Conservation (phyloP, 176 grass and related monocot genomes). For the Musa schizocarpa region DNA sequence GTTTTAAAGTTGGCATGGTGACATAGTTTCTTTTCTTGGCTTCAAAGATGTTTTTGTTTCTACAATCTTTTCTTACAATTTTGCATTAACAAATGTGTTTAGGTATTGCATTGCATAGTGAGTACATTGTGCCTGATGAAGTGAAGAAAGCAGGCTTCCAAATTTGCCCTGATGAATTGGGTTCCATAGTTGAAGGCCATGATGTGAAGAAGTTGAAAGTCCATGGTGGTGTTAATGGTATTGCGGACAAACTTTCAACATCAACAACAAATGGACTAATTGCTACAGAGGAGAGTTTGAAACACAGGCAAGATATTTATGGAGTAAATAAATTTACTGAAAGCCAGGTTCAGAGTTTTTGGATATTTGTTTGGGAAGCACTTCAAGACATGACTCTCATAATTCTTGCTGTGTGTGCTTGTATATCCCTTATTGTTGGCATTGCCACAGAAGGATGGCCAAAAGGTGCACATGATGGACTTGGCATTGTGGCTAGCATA, state of each 20-base stretch:
- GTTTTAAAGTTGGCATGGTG: neutral
- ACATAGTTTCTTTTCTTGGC: neutral
- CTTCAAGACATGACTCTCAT: constrained; percentile 16
- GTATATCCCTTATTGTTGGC: constrained; percentile 7
- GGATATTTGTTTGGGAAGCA: constrained; percentile 15
- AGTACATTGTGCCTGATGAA: constrained; percentile 7
- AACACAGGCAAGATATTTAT: neutral
- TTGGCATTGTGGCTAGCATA: constrained; percentile 16
- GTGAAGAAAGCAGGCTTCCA: constrained; percentile 6
- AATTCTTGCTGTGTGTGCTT: constrained; percentile 2
- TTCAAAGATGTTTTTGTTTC: neutral
- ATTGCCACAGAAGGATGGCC: constrained; percentile 12
- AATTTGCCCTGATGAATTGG: constrained; percentile 12
- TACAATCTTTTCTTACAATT: neutral
- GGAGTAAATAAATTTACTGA: constrained; percentile 7
- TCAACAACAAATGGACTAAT: constrained; percentile 3
- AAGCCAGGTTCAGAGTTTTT: constrained; percentile 5
- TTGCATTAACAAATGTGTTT: neutral
- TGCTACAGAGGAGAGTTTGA: constrained; percentile 11
- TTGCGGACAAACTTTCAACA: constrained; percentile 4
- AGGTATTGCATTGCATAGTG: constrained; percentile 1
- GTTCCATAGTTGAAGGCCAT: constrained; percentile 5
- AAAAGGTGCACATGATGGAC: constrained; percentile 15
- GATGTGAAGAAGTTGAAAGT: constrained; percentile 10
- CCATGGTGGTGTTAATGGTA: constrained; percentile 5